Conservation (phyloP, 2,329 filamentous ascomycete species). For the Emmonsia crescens region DNA sequence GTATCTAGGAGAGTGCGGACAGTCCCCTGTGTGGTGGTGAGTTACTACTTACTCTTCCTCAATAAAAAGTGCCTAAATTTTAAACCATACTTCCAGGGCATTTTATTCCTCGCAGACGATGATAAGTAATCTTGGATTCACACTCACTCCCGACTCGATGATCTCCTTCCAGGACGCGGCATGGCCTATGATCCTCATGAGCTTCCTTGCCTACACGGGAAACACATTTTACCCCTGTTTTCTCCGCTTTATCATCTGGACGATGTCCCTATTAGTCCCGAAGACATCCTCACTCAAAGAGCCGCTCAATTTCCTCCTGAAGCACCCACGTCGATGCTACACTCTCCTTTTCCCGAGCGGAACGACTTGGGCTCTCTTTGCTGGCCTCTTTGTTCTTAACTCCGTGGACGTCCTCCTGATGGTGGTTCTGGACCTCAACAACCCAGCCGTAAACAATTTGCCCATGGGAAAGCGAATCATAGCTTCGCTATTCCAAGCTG, state of each 20-base stretch:
- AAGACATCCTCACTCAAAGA: conserved; percentile 24
- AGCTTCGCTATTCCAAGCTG: conserved; percentile 45
- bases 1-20: conserved; percentile 38
- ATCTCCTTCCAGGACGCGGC: conserved; percentile 37
- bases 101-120: conserved; percentile 44
- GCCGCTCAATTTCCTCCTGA: conserved; percentile 46
- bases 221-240: conserved; percentile 45
- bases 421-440: conserved; percentile 41
- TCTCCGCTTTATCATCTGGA: conserved; percentile 48
- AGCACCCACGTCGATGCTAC: conserved; percentile 53
- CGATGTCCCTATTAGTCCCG: conserved; percentile 38
- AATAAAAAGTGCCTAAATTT: background rate
- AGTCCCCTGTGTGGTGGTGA: conserved; percentile 12
- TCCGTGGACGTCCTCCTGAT: conserved; percentile 47
- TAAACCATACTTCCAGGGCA: conserved; percentile 24
- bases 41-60: background rate
- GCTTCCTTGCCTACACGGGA: conserved; percentile 29
- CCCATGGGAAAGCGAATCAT: conserved; percentile 11
- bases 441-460: conserved; percentile 33
- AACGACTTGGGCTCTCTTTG: conserved; percentile 49
- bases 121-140: conserved; percentile 44
- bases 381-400: conserved; percentile 43
- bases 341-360: conserved; percentile 50
- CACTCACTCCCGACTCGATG: conserved; percentile 47
- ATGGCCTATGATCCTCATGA: conserved; percentile 30